A percentile compares a stretch with the other conserved stretches of the same genome.
Evolutionary conservation across 1,284 basidiomycete genomes (phyloP).

Genomic region (Papiliotrema laurentii): DNA sequence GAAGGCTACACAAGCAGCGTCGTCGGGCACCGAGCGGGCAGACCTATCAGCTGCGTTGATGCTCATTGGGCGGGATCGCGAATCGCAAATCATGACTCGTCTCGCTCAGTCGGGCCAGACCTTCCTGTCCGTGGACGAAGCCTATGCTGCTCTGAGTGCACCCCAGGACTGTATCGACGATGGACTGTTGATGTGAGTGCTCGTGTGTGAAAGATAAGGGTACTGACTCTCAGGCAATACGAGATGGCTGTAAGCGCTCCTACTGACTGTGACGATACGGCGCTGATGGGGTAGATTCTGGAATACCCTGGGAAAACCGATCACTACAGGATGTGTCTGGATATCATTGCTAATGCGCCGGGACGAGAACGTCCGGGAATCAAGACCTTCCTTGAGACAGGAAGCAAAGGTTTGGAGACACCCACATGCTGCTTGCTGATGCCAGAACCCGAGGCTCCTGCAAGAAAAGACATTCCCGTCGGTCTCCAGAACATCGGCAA

Average conservation of each 20-base stretch:
- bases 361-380: conserved; percentile 35
- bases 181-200: conserved; percentile 37
- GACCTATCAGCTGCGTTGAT: conserved; percentile 23
- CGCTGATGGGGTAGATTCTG: background rate
- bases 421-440: background rate
- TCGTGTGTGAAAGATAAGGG: background rate
- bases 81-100: conserved; percentile 18
- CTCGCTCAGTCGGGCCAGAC: conserved; percentile 26
- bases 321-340: conserved; percentile 37
- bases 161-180: conserved; percentile 35
- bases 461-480: conserved; percentile 40
- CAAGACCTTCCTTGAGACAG: conserved; percentile 30
- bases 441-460: conserved; percentile 23
- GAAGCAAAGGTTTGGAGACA: conserved; percentile 13
- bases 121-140: conserved; percentile 34
- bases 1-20: conserved; percentile 16
- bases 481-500: conserved; percentile 48
- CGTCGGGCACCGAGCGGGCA: conserved; percentile 11
- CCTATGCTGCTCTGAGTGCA: conserved; percentile 37
- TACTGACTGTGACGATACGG: background rate
- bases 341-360: conserved; percentile 38
- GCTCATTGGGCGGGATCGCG: conserved; percentile 29
- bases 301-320: conserved; percentile 37
- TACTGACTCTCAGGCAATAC: conserved; percentile 32
- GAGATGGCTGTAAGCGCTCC: conserved; percentile 30